A percentile compares a stretch with the other conserved stretches of the same genome.
Conservation (phyloP, 2,329 filamentous ascomycete species). For the Epichloe sibirici region DNA sequence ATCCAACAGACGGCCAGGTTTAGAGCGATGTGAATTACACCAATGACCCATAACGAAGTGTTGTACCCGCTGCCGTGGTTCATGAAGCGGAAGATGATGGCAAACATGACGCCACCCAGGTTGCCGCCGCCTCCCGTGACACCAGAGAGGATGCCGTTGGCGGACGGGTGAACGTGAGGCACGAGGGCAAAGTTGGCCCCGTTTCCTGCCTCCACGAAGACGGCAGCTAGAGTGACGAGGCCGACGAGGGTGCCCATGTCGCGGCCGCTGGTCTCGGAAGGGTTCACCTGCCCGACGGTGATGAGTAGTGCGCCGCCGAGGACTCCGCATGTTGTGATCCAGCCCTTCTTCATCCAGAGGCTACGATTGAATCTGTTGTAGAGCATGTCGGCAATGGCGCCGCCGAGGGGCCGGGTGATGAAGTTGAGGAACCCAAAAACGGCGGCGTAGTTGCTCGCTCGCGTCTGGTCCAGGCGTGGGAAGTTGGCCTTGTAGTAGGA, state of each 20-base stretch:
- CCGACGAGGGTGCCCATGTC: constrained; percentile 53
- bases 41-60: constrained; percentile 70
- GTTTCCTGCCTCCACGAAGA: constrained; percentile 78
- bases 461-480: constrained; percentile 42
- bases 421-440: constrained; percentile 69
- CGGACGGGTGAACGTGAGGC: constrained; percentile 71
- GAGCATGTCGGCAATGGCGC: constrained; percentile 39
- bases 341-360: constrained; percentile 29
- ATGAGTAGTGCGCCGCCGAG: constrained; percentile 48
- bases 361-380: constrained; percentile 27
- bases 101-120: constrained; percentile 73
- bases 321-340: constrained; percentile 43
- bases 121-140: constrained; percentile 72
- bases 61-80: constrained; percentile 51
- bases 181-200: constrained; percentile 79
- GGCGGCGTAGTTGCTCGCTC: constrained; percentile 49
- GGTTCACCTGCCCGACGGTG: constrained; percentile 50
- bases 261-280: constrained; percentile 34
- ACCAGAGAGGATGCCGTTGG: constrained; percentile 69
- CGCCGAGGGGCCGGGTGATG: constrained; percentile 53
- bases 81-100: constrained; percentile 68
- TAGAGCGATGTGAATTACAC: constrained; percentile 57
- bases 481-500: constrained; percentile 50
- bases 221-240: constrained; percentile 61
- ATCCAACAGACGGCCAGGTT: constrained; percentile 52